A percentile compares a stretch with the other conserved stretches of the same genome.
These are phyloP conservation scores for Arbutus unedo DNA, from an alignment of 148 eudicot genomes.

Conservation along the genomic window DNA sequence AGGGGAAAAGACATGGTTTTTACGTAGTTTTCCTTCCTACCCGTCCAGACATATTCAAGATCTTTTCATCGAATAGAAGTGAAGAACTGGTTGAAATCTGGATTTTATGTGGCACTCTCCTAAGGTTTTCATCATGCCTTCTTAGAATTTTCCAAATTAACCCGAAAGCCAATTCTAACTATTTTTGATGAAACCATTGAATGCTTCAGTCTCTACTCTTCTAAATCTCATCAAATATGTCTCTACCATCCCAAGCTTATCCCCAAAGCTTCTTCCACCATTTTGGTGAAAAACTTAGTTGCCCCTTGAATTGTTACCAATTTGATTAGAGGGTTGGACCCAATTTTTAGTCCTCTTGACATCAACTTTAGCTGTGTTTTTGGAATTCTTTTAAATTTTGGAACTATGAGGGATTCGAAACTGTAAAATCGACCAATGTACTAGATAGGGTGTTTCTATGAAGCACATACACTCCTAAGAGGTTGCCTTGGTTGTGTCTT, in stretches of 20 bases:
- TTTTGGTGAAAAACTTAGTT: background rate
- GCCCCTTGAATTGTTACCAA: background rate
- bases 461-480: too few species aligned
- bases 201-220: background rate
- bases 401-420: background rate
- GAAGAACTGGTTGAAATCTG: background rate
- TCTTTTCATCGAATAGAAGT: background rate
- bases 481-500: too few species aligned
- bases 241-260: background rate
- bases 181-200: background rate
- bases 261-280: background rate
- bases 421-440: background rate
- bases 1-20: background rate
- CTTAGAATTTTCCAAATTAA: background rate
- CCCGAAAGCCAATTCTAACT: background rate
- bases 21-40: background rate
- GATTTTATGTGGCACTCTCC: background rate
- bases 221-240: background rate
- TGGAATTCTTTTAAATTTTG: background rate
- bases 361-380: background rate
- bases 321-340: background rate
- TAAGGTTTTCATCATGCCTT: background rate
- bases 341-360: background rate
- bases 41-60: background rate
- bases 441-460: background rate